Conservation (phyloP, 257 asterid species). For the Ophiorrhiza pumila region DNA sequence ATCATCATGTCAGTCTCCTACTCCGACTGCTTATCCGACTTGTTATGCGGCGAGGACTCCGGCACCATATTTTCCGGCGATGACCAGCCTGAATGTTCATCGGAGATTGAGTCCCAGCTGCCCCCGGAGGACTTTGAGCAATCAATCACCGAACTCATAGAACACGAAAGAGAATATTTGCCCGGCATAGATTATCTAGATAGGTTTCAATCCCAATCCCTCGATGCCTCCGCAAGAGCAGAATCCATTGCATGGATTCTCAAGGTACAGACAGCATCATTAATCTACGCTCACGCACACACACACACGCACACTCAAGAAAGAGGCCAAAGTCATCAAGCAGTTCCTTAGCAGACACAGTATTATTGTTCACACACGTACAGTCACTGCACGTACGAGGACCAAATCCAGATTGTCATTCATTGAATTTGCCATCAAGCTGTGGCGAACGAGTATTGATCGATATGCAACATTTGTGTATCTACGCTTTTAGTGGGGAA, state of each 20-base stretch:
- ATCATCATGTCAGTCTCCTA: slow-evolving; percentile 65
- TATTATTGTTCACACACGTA: too few species aligned
- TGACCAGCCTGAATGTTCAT: slow-evolving; percentile 67
- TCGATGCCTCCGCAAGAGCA: slow-evolving; percentile 57
- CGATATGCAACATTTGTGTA: too few species aligned
- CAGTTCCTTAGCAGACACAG: too few species aligned
- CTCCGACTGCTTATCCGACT: slow-evolving; percentile 92
- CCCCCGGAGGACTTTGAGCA: slow-evolving; percentile 51
- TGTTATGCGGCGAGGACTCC: slow-evolving; percentile 93
- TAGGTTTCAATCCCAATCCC: slow-evolving; percentile 39
- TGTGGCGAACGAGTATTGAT: too few species aligned
- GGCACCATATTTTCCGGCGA: slow-evolving; percentile 48
- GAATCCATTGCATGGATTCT: slow-evolving; percentile 84
- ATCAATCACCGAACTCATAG: slow-evolving; percentile 65
- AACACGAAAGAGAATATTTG: slow-evolving; percentile 59
- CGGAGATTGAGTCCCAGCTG: slow-evolving; percentile 54
- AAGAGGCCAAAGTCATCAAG: too few species aligned
- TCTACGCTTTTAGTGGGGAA: too few species aligned
- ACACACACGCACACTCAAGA: neutral
- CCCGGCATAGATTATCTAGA: slow-evolving; percentile 40
- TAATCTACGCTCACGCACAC: neutral
- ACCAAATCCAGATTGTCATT: too few species aligned
- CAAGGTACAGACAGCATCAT: slow-evolving; percentile 48
- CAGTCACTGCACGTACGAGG: too few species aligned
- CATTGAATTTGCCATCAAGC: too few species aligned